These are phyloP conservation scores for Trichaptum fuscoviolaceum DNA, from an alignment of 768 basidiomycete species.

Conservation along the genomic window DNA sequence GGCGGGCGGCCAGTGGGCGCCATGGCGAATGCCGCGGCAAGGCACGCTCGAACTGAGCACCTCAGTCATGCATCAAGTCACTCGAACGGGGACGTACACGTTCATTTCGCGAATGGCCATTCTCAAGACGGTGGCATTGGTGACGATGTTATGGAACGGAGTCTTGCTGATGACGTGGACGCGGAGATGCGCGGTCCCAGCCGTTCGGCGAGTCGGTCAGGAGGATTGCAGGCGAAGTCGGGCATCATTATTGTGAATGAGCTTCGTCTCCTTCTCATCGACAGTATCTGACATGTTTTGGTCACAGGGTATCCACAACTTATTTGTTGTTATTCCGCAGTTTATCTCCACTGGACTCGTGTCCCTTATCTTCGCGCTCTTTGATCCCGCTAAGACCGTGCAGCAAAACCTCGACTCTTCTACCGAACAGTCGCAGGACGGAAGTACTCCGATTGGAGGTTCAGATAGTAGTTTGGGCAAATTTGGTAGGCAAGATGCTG, in stretches of 20 bases:
- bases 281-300: neutral
- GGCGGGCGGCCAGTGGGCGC: neutral
- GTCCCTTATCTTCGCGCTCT: slow-evolving; percentile 78
- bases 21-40: slow-evolving; percentile 5
- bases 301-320: slow-evolving; percentile 85
- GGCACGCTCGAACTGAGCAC: neutral
- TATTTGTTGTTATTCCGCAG: slow-evolving; percentile 91
- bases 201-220: slow-evolving; percentile 6
- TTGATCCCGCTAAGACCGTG: slow-evolving; percentile 58
- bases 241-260: slow-evolving; percentile 71
- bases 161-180: slow-evolving; percentile 17
- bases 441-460: slow-evolving; percentile 7
- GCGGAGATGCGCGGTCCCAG: slow-evolving; percentile 11
- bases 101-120: neutral
- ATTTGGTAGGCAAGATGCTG: slow-evolving; percentile 16
- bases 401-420: slow-evolving; percentile 29
- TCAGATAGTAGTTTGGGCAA: neutral
- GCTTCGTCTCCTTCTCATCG: slow-evolving; percentile 1
- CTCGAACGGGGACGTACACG: neutral
- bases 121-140: neutral
- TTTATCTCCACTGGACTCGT: slow-evolving; percentile 87
- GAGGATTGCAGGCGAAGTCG: slow-evolving; percentile 69
- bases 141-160: slow-evolving; percentile 15
- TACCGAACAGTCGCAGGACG: slow-evolving; percentile 9
- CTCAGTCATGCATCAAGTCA: neutral